Evolutionary conservation across 345 rosid genomes (phyloP).

Genomic region (Brassica carinata): DNA sequence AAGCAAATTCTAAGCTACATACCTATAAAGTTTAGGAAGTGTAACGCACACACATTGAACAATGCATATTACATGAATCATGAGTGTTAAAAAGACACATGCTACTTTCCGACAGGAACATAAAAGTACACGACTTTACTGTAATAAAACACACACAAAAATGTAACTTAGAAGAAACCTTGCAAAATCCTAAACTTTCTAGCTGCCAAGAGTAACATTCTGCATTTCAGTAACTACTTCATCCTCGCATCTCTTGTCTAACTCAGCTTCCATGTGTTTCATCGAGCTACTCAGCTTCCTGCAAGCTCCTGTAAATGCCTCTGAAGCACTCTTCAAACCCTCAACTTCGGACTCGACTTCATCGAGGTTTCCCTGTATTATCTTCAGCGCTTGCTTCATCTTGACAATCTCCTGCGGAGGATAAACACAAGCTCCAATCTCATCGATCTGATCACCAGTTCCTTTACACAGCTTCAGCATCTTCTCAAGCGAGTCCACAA

Average conservation of each 20-base stretch:
- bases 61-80: conserved; percentile 28
- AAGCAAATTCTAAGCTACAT: conserved; percentile 9
- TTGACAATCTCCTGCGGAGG: conserved; percentile 76
- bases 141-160: not conserved
- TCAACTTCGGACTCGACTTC: conserved; percentile 53
- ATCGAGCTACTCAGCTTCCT: conserved; percentile 45
- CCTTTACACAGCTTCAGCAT: conserved; percentile 66
- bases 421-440: conserved; percentile 82
- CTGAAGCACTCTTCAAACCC: conserved; percentile 48
- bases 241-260: conserved; percentile 34
- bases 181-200: conserved; percentile 7
- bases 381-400: conserved; percentile 48
- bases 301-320: conserved; percentile 56
- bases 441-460: conserved; percentile 67
- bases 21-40: not conserved
- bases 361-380: conserved; percentile 39
- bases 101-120: conserved; percentile 1
- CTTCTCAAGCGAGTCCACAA: conserved; percentile 73
- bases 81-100: conserved; percentile 13
- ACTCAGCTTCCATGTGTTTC: conserved; percentile 49
- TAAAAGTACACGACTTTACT: not conserved
- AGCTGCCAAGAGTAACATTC: conserved; percentile 50
- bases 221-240: conserved; percentile 55
- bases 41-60: conserved; percentile 12
- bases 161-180: not conserved